Evolutionary conservation across 805 yeast species (phyloP), one percentile per base, ranked within the genome.

Genomic region (Pichia phayaonensis): DNA sequence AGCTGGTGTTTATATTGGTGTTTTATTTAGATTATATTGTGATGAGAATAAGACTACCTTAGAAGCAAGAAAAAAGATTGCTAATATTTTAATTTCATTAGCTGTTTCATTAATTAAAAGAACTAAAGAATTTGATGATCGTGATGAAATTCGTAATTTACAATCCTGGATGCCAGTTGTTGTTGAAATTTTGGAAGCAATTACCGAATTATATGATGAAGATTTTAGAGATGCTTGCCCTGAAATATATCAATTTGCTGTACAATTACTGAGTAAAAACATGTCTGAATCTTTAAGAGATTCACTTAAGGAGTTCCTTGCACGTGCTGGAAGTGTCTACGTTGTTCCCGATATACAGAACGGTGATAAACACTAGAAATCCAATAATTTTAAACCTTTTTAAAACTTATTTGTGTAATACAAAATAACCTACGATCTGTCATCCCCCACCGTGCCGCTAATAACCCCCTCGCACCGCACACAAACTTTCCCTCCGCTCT

Each of bases 161-260:
- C 74, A 79, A 18, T 83, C 95, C 4, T 85, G 97, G 95, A 76
- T 86, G 59, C 97, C 98, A 0, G 97, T 94, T 20, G 89, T 92
- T 40, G 84, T 87, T 34, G 96, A 86, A 63, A 85, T 94, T 23
- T 71, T 84, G 55, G 90, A 86, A 63, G 97, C 96, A 3, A 84
- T 83, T 60, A 79, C 80, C 44, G 86, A 83, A 61, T 75, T 94
- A 56, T 86, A 85, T 58, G 86, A 82, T 46, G 78, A 70, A 1
- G 95, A 89, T 64, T 89, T 88, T 64, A 63, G 64, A 36, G 65
- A 65, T 47, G 73, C 79, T 59, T 75, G 86, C 58, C 81, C 88
- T 0, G 72, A 65, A 20, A 76, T 84, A 70, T 86, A 84, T 65
- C 74, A 72, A 34, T 69, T 80, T 46, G 80, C 83, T 31, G 67